Evolutionary conservation across 179 eudicot species (phyloP).

Genomic region (Spergularia azorica): DNA sequence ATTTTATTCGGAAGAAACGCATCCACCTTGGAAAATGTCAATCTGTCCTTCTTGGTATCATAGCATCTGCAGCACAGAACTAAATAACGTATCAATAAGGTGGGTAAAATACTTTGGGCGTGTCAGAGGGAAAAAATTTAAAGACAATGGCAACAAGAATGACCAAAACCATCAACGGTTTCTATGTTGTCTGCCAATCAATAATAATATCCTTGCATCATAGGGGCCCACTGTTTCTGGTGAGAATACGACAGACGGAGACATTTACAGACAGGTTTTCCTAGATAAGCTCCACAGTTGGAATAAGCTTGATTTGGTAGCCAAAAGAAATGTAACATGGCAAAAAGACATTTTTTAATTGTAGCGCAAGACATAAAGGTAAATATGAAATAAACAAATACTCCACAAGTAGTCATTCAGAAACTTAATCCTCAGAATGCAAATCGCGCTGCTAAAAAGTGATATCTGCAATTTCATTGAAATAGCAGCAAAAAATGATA

Average conservation of each 20-base stretch:
- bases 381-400: too few species aligned
- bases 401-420: too few species aligned
- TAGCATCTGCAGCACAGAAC: slow-evolving; percentile 59
- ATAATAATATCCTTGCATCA: background rate
- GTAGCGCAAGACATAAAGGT: too few species aligned
- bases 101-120: background rate
- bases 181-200: background rate
- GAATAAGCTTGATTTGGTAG: background rate
- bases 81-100: slow-evolving; percentile 12
- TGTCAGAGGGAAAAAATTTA: background rate
- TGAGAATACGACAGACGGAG: too few species aligned
- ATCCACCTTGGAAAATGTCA: slow-evolving; percentile 93
- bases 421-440: background rate
- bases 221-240: too few species aligned
- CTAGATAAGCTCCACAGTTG: background rate
- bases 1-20: slow-evolving; percentile 70
- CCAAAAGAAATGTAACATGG: too few species aligned
- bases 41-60: slow-evolving; percentile 76
- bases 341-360: too few species aligned
- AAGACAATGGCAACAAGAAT: background rate
- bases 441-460: background rate
- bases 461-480: background rate
- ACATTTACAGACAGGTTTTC: too few species aligned
- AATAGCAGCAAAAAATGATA: background rate
- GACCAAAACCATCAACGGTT: background rate